These are phyloP conservation scores for Fusarium poae DNA, from an alignment of 2,329 filamentous ascomycete species.

Conservation along the genomic window DNA sequence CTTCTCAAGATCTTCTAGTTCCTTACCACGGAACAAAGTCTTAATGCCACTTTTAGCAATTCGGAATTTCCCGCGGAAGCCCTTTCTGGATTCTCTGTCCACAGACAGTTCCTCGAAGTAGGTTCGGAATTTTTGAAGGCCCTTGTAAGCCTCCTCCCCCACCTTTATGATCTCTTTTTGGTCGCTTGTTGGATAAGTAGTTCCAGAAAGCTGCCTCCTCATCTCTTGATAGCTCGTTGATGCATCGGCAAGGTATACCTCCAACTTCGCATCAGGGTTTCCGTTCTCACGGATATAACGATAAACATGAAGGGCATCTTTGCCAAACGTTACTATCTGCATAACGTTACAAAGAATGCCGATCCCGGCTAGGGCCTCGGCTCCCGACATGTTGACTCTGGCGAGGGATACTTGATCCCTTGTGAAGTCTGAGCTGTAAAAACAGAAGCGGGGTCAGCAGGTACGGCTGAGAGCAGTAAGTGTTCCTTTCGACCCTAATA, in stretches of 20 bases:
- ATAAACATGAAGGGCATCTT: not conserved
- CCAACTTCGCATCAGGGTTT: not conserved
- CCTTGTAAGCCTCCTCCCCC: not conserved
- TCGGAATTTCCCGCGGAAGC: accelerated
- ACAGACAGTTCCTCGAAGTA: not conserved
- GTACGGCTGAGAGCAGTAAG: not conserved
- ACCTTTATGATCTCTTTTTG: not conserved
- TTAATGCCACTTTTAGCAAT: not conserved
- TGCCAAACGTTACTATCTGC: constrained; percentile 1
- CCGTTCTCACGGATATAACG: not conserved
- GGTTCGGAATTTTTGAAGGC: not conserved
- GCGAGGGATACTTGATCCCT: accelerated
- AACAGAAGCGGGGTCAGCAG: not conserved
- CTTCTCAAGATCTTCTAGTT: not conserved
- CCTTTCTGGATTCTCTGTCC: accelerated
- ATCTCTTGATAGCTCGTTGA: not conserved
- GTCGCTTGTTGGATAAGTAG: accelerated
- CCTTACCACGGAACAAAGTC: accelerated
- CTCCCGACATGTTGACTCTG: not conserved
- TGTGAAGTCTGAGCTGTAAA: not conserved
- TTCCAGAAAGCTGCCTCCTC: not conserved
- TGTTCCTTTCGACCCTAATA: not conserved
- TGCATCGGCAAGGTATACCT: not conserved
- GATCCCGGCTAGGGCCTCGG: not conserved
- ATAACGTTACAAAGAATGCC: constrained; percentile 6